Conservation (phyloP, 257 asterid species). For the Thymus mandschuricus region DNA sequence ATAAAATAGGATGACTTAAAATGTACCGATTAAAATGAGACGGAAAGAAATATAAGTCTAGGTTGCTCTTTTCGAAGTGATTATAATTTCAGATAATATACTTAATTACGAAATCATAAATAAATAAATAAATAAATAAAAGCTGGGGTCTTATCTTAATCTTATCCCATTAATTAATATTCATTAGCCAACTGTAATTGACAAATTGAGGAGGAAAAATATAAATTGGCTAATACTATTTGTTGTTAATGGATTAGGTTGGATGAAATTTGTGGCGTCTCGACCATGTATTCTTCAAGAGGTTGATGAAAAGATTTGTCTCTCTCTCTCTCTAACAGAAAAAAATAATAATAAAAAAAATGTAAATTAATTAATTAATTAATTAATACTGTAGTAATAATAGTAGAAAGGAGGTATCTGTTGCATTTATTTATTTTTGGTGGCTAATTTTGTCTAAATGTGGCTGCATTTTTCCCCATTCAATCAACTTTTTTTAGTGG, state of each 20-base stretch:
- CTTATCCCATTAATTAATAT: not conserved
- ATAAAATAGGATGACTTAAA: too few species aligned
- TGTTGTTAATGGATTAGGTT: constrained; percentile 29
- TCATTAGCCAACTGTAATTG: constrained; percentile 35
- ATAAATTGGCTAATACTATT: not conserved
- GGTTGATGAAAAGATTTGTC: constrained; percentile 1
- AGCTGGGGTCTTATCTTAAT: not conserved
- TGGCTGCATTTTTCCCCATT: constrained; percentile 19
- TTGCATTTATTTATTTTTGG: constrained; percentile 2
- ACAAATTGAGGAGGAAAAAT: constrained; percentile 3
- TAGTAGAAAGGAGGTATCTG: constrained; percentile 9
- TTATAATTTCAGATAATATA: too few species aligned
- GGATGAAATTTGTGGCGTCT: constrained; percentile 44
- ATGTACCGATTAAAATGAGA: too few species aligned
- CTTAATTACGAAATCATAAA: not conserved
- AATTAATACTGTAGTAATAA: not conserved
- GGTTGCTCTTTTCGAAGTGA: too few species aligned
- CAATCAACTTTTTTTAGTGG: constrained; percentile 31
- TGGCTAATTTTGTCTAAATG: constrained; percentile 28
- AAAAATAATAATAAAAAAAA: not conserved
- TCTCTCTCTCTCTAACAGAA: not conserved
- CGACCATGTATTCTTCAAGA: constrained; percentile 23
- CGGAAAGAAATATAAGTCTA: too few species aligned
- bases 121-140: not conserved
- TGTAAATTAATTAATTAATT: constrained; percentile 6